Evolutionary conservation across 805 yeast species (phyloP).

Genomic region (Blastobotrys chiropterorum): DNA sequence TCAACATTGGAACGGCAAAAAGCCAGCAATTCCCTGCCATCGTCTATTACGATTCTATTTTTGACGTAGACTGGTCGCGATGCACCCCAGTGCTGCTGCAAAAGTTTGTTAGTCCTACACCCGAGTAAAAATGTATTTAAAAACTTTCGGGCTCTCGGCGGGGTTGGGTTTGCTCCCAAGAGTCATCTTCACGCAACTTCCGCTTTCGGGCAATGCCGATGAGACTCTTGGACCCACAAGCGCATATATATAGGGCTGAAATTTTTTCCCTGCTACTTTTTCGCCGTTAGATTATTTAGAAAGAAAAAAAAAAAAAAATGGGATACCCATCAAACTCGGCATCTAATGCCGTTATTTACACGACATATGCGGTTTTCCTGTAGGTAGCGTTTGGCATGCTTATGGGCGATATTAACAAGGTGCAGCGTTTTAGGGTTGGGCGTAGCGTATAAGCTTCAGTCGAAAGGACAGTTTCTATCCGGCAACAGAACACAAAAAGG

Average conservation of each 20-base stretch:
- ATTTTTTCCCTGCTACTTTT: background rate
- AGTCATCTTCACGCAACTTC: too few relatives aligned
- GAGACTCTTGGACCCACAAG: background rate
- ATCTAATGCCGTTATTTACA: constrained; percentile 58
- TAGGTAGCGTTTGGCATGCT: constrained; percentile 13
- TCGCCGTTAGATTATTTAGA: too few relatives aligned
- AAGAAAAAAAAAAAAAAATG: constrained; percentile 26
- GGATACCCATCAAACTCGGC: constrained; percentile 45
- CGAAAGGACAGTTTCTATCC: constrained; percentile 54
- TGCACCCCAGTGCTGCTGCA: background rate
- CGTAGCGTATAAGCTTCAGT: constrained; percentile 54
- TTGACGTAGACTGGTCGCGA: background rate
- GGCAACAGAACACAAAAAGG: constrained; percentile 79
- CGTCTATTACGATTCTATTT: background rate
- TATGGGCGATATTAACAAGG: too few relatives aligned
- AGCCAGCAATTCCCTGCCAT: background rate
- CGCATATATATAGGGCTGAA: constrained; percentile 1
- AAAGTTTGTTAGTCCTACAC: background rate
- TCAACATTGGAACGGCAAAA: background rate
- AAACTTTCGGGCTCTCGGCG: too few relatives aligned
- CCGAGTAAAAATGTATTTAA: background rate
- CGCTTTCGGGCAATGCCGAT: too few relatives aligned
- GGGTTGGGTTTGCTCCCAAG: too few relatives aligned
- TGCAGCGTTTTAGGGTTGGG: constrained; percentile 41
- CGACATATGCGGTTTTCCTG: constrained; percentile 51